Base-by-base conservation (phyloP, 371 early-diverging fungal genomes). In the Mortierella sp. region DNA sequence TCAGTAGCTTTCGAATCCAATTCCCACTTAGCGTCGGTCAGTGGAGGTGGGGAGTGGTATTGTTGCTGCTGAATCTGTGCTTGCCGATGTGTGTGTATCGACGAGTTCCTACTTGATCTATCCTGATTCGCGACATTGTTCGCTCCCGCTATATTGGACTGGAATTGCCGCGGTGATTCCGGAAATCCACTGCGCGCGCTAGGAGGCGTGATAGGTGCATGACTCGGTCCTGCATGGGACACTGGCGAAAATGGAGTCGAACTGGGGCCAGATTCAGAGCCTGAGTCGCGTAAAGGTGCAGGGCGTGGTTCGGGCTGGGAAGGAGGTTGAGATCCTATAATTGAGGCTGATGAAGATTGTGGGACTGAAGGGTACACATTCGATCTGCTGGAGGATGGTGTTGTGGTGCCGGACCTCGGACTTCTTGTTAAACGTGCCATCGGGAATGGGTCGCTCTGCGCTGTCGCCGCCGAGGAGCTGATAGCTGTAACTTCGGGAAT, bases 1-100 rank as follows among this genome's bases (percentile, higher is more conserved):
- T 82, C 81, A 0, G 72, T 56, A 0, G 88, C 89, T n/a, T 87
- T 85, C 7, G 87, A 84, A 61, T 93, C 93, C 2, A 84, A 79
- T 65, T 92, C 90, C 95, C 95, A 94, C 6, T 82, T 81, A 0
- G 68, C 55, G 8, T 66, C 66, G 3, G 50, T 26, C 17, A 73
- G 64, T 5, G 78, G 73, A 15, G 67, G 61, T 50, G 50, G 63
- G 47, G 50, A 56, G 27, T 68, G 67, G 42, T 57, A 51, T 17
- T 54, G n/a, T n/a, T n/a, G 55, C 30, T 43, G 57, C 31, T 55
- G 50, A n/a, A 47, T 21, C n/a, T 58, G 67, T 46, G 24, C 39
- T 0, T 43, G 55, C 2, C 41, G 44, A 41, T 53, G 34, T 9
- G 49, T 34, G 79, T 26, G 82, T 72, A n/a, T 79, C 66, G 68